These are phyloP conservation scores for Didymella lethalis DNA, from an alignment of 2,329 filamentous ascomycete species.

Conservation along the genomic window DNA sequence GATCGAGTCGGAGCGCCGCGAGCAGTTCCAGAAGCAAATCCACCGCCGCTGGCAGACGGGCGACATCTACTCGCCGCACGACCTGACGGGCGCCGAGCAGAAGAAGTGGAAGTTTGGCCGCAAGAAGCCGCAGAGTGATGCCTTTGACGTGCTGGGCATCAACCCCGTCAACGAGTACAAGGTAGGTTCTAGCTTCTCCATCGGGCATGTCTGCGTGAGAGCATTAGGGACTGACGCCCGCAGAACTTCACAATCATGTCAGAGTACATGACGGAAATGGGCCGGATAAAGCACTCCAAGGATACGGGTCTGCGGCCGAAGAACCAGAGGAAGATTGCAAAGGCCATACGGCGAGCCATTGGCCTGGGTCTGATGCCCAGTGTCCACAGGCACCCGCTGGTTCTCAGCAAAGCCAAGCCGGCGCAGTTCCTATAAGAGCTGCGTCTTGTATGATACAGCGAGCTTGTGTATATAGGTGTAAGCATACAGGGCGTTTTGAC, in stretches of 20 bases:
- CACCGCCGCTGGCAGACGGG: constrained; percentile 76
- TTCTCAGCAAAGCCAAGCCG: constrained; percentile 43
- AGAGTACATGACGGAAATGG: constrained; percentile 85
- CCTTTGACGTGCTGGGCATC: constrained; percentile 80
- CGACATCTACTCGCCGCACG: constrained; percentile 90
- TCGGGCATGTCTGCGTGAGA: too few relatives aligned
- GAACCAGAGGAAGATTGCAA: constrained; percentile 93
- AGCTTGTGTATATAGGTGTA: constrained; percentile 21
- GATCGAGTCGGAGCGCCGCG: constrained; percentile 39
- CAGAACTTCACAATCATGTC: constrained; percentile 93
- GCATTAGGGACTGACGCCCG: constrained; percentile 11
- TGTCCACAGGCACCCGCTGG: constrained; percentile 79
- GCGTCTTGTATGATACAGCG: constrained; percentile 7
- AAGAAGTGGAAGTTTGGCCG: constrained; percentile 73
- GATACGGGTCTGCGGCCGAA: constrained; percentile 82
- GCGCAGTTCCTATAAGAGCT: constrained; percentile 32
- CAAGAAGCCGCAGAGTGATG: constrained; percentile 66
- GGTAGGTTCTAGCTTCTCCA: constrained; percentile 56
- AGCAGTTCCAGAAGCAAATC: constrained; percentile 68
- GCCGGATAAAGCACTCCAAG: constrained; percentile 79
- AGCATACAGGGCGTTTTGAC: constrained; percentile 9
- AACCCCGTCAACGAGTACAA: constrained; percentile 88
- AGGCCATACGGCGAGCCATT: constrained; percentile 87
- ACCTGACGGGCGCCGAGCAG: constrained; percentile 80
- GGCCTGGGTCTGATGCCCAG: constrained; percentile 92